phyloP scores from a whole-genome alignment of 1,139 yeast genomes.

The Geotrichum australiense region DNA sequence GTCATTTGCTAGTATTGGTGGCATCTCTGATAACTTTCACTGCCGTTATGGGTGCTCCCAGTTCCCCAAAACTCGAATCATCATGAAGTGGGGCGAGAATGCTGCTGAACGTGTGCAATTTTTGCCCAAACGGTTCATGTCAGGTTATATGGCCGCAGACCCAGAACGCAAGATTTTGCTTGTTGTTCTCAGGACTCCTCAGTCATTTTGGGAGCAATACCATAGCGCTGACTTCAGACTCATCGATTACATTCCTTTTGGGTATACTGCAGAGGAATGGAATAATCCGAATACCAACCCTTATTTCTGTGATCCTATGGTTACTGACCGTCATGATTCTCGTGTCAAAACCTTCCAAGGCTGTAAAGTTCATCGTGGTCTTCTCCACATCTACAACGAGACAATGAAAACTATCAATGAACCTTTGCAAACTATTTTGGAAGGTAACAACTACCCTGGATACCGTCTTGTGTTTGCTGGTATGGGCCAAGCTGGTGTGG shows the following conservation, averaged over 20 bases:
- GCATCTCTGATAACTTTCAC: slow-evolving; percentile 15
- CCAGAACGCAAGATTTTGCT: slow-evolving; percentile 34
- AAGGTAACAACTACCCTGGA: slow-evolving; percentile 37
- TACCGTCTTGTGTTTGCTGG: slow-evolving; percentile 53
- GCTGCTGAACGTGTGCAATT: no score
- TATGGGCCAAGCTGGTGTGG: slow-evolving; percentile 70
- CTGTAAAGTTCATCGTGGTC: slow-evolving; percentile 58
- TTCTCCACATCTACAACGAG: slow-evolving; percentile 34
- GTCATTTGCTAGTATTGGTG: slow-evolving; percentile 15
- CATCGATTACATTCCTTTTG: slow-evolving; percentile 13
- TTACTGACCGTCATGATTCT: slow-evolving; percentile 32
- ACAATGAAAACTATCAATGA: slow-evolving; percentile 36
- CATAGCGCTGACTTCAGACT: slow-evolving; percentile 18
- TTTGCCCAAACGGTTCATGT: no score
- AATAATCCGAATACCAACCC: slow-evolving; percentile 27
- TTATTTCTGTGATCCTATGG: slow-evolving; percentile 43
- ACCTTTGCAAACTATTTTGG: slow-evolving; percentile 31
- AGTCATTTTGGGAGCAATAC: slow-evolving; percentile 50
- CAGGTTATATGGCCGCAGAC: slow-evolving; percentile 42
- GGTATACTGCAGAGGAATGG: background rate
- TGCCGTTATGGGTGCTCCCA: slow-evolving; percentile 20
- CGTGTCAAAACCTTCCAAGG: slow-evolving; percentile 35
- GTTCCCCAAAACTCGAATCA: slow-evolving; percentile 18
- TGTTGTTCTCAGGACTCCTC: slow-evolving; percentile 51
- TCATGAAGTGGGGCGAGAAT: slow-evolving; percentile 17